A percentile compares a stretch with the other conserved stretches of the same genome.
phyloP scores from a whole-genome alignment of 2,329 filamentous ascomycete species.

The Coniella vitis region DNA sequence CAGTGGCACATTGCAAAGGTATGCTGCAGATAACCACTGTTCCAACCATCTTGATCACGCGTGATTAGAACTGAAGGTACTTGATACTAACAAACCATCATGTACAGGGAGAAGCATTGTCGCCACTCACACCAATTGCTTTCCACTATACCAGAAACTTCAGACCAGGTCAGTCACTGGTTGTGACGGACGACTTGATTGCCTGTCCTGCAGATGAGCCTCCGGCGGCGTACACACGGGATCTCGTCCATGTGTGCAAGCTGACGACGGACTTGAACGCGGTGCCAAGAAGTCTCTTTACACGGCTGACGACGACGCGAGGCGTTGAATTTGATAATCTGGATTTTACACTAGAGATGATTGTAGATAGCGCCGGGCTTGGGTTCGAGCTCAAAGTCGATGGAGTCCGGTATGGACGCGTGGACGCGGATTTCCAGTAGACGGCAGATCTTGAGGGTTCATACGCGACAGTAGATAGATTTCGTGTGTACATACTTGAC shows the following conservation, averaged over 20 bases:
- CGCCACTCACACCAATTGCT: slow-evolving; percentile 65
- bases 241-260: slow-evolving; percentile 68
- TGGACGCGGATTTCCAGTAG: slow-evolving; percentile 71
- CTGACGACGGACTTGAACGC: slow-evolving; percentile 73
- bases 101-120: slow-evolving; percentile 72
- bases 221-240: slow-evolving; percentile 51
- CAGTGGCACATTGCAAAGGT: slow-evolving; percentile 81
- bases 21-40: too few relatives aligned
- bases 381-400: slow-evolving; percentile 76
- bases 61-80: too few relatives aligned
- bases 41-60: too few relatives aligned
- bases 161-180: slow-evolving; percentile 66
- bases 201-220: slow-evolving; percentile 65
- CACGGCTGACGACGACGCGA: slow-evolving; percentile 67
- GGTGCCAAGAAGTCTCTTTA: slow-evolving; percentile 68
- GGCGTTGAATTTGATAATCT: slow-evolving; percentile 78
- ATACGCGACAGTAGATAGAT: too few relatives aligned
- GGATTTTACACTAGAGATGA: slow-evolving; percentile 78
- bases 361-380: slow-evolving; percentile 68
- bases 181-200: slow-evolving; percentile 76
- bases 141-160: slow-evolving; percentile 87
- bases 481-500: too few relatives aligned
- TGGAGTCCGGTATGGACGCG: slow-evolving; percentile 67
- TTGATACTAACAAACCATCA: too few relatives aligned
- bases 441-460: background rate